Evolutionary conservation across 495 filamentous ascomycete species (phyloP), one percentile per base, ranked within the genome.

Genomic region (Tuber magnatum): DNA sequence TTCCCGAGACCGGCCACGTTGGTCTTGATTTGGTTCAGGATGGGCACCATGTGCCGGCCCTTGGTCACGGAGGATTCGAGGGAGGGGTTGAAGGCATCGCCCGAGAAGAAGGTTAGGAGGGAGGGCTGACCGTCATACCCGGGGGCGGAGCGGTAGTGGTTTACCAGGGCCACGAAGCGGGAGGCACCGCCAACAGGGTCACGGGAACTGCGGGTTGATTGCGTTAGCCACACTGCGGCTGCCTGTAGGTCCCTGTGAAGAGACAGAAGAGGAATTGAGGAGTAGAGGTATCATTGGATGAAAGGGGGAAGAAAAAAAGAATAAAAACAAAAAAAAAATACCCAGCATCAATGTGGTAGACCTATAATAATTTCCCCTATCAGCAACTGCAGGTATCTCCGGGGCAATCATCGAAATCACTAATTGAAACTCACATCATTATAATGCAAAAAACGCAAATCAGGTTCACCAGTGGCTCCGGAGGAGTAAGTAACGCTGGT

Each of bases 61-160:
- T 96, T 96, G 2, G 93, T 97, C 6, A 96, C 88, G 12, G 91
- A 91, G 76, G 90, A 92, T 83, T 97, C 93, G 70, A 97, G 83
- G 76, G 91, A 93, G 0, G 94, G 94, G 82, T 97, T 97, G 84
- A 94, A 97, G 5, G 90, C 92, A 87, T 97, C 94, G 48, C 94
- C 93, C 14, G 92, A 95, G 84, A 97, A 97, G 77, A 97, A 86
- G 10, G 92, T 94, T 14, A 96, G 83, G 18, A 93, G 84, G 24
- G 87, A 83, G 8, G 92, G 86, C 77, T 92, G 90, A 12, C 83
- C 87, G 35, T 84, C 81, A 81, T 88, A 95, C 35, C 83, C 84
- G 20, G 86, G 82, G 70, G 88, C 84, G 3, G 85, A 84, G 35
- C 90, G 88, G 83, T 97, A 97, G 83, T 93, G 84, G 69, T 92